Base-by-base conservation (phyloP, 768 basidiomycete genomes). In the Trametes meyenii region DNA sequence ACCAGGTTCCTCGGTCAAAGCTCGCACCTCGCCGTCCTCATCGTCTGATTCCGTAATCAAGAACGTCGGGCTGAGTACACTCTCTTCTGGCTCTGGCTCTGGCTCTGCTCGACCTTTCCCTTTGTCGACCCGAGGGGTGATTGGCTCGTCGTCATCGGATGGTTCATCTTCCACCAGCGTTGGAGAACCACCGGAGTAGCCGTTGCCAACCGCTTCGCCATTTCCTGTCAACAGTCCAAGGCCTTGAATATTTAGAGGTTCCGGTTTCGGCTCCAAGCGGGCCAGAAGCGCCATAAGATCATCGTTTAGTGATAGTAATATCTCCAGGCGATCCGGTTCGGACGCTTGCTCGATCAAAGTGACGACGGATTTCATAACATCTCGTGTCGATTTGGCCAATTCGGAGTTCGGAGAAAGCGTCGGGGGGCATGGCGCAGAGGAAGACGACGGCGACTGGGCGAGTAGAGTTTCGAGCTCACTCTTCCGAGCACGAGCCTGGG, bases 61-160 rank as follows among this genome's bases (percentile, higher is more conserved):
- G 60, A 71, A 70, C 7, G 59, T 76, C 19, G 92, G 90, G 71
- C 86, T 85, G 72, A 92, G 75, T 67, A 91, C 84, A 72, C 84
- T 86, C 75, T 90, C 89, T 2, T 76, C 83, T 49, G 85, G 79
- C 73, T 88, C 83, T 1, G 88, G 83, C 68, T 87, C 83, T 0
- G 88, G 84, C 67, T 85, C 79, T 26, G 89, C 90, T 52, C 82
- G 82, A 21, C 80, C 85, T 73, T 93, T 93, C 57, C 91, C 92
- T 71, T 93, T 94, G 72, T 93, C 89, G 16, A 88, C 70, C 50
- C 81, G 81, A 0, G 89, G 88, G 19, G 88, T 89, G 43, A 81
- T 76, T 14, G 79, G 83, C 21, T 64, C 61, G 1, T 74, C 75
- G 21, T 78, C 77, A 11, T 71, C 70, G 16, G 50, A 66, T 2